Evolutionary conservation across 2,329 filamentous ascomycete species (phyloP).

Genomic region (Aphanoascus verrucosus): DNA sequence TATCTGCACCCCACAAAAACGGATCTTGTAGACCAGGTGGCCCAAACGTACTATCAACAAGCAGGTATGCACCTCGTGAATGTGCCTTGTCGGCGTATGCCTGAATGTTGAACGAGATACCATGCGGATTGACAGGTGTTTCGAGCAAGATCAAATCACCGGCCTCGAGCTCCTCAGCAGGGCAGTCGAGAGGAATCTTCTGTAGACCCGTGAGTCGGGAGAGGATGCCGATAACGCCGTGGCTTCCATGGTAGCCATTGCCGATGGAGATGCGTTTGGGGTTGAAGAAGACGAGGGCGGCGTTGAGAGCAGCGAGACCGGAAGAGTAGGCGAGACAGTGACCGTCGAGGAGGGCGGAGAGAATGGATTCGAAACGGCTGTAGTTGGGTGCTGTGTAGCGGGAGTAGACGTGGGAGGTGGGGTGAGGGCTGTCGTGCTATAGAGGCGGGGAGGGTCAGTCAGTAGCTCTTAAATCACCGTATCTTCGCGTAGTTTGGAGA

Average conservation of each 20-base stretch:
- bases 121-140: conserved; percentile 85
- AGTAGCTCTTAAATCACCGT: too few species aligned
- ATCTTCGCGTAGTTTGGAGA: too few species aligned
- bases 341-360: conserved; percentile 56
- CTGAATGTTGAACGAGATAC: conserved; percentile 63
- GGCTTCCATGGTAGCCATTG: conserved; percentile 85
- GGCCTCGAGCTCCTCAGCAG: conserved; percentile 52
- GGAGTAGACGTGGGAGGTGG: conserved; percentile 63
- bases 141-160: conserved; percentile 88
- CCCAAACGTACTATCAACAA: conserved; percentile 84
- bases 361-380: conserved; percentile 72
- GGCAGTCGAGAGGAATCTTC: conserved; percentile 60
- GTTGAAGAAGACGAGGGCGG: conserved; percentile 70
- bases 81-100: conserved; percentile 64
- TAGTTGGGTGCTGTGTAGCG: conserved; percentile 67
- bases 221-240: conserved; percentile 68
- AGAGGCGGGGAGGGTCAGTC: too few species aligned
- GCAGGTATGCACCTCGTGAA: conserved; percentile 60
- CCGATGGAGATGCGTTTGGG: conserved; percentile 74
- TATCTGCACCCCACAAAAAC: conserved; percentile 67
- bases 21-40: conserved; percentile 84
- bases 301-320: conserved; percentile 81
- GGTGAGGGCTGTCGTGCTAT: conserved; percentile 14
- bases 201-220: conserved; percentile 64
- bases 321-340: conserved; percentile 69